Percentiles rank a stretch among this genome's conserved stretches.
phyloP scores from a whole-genome alignment of 2,329 filamentous ascomycete genomes.

The Chrysosporium queenslandicum region DNA sequence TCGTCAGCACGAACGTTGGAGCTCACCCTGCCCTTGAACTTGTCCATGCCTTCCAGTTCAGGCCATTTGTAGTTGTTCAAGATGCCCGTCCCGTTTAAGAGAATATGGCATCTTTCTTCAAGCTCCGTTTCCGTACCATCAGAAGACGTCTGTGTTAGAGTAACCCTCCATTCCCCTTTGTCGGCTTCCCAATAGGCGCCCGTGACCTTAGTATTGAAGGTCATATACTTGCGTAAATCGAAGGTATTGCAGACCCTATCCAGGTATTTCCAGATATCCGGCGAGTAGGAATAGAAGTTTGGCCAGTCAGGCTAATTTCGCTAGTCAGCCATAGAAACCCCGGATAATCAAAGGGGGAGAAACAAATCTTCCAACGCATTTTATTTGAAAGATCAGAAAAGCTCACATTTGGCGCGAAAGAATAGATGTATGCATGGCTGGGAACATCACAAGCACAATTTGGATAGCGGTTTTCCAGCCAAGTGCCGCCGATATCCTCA shows the following conservation, averaged over 20 bases:
- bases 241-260: constrained; percentile 42
- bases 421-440: constrained; percentile 38
- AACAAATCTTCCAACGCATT: no score
- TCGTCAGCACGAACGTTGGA: not conserved
- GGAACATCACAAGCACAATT: constrained; percentile 40
- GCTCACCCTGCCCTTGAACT: constrained; percentile 36
- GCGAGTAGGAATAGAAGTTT: constrained; percentile 38
- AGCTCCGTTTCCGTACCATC: constrained; percentile 27
- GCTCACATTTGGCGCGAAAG: constrained; percentile 34
- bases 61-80: constrained; percentile 40
- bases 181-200: constrained; percentile 43
- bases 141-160: constrained; percentile 33
- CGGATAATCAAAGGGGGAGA: not conserved
- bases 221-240: constrained; percentile 45
- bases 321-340: not conserved
- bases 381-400: not conserved
- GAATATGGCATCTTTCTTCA: constrained; percentile 26
- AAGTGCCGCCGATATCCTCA: constrained; percentile 30
- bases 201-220: constrained; percentile 41
- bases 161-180: constrained; percentile 42
- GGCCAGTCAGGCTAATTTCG: constrained; percentile 37
- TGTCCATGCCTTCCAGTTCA: constrained; percentile 37
- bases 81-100: constrained; percentile 34
- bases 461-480: constrained; percentile 31
- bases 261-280: constrained; percentile 42